Evolutionary conservation across 306 rosid genomes (phyloP).

Genomic region (Begonia masoniana): DNA sequence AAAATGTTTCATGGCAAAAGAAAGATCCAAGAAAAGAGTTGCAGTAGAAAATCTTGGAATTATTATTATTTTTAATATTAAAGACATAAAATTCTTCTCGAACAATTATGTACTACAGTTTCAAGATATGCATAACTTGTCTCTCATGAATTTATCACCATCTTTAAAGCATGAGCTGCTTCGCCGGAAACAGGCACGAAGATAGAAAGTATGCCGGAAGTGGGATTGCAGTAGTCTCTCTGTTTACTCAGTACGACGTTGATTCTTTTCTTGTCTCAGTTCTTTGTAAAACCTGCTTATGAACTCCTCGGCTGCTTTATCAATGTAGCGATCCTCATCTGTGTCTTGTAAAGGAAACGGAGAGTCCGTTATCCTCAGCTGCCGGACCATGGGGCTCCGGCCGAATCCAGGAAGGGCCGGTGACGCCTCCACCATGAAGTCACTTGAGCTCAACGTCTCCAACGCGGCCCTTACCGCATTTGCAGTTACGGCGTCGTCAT

Average conservation of each 20-base stretch:
- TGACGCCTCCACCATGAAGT: constrained; percentile 20
- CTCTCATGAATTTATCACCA: too few relatives aligned
- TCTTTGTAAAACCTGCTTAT: constrained; percentile 10
- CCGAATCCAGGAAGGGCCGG: constrained; percentile 50
- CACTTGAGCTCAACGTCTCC: constrained; percentile 33
- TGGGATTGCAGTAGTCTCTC: too few relatives aligned
- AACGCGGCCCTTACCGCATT: constrained; percentile 30
- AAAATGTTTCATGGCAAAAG: too few relatives aligned
- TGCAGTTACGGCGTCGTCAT: constrained; percentile 33
- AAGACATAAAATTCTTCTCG: too few relatives aligned
- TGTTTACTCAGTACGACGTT: neutral
- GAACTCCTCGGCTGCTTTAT: constrained; percentile 8
- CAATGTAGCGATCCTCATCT: constrained; percentile 35
- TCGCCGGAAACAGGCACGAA: too few relatives aligned
- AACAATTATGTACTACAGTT: too few relatives aligned
- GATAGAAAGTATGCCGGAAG: too few relatives aligned
- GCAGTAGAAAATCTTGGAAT: too few relatives aligned
- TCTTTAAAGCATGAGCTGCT: too few relatives aligned
- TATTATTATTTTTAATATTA: too few relatives aligned
- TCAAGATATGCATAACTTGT: too few relatives aligned
- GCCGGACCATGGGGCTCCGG: constrained; percentile 44
- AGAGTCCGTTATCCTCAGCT: constrained; percentile 81
- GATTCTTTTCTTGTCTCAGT: constrained; percentile 26
- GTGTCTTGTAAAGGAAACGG: constrained; percentile 57
- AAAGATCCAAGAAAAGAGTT: too few relatives aligned